A percentile compares a stretch with the other conserved stretches of the same genome.
Conservation (phyloP, 2,329 filamentous ascomycete species). For the Pseudogymnoascus sp. region DNA sequence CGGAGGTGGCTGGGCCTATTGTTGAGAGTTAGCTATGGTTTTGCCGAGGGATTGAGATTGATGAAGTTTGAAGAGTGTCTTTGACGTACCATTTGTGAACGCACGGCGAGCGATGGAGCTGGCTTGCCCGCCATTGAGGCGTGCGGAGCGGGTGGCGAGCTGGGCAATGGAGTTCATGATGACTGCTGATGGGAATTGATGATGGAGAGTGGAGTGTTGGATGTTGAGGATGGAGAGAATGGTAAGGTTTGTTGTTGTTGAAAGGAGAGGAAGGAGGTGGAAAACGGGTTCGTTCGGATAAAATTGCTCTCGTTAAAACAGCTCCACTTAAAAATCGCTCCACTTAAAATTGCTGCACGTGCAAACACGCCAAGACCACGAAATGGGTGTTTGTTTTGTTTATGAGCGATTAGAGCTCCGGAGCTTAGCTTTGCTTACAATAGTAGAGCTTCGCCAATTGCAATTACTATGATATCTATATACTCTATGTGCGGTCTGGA, state of each 20-base stretch:
- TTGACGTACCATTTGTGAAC: conserved; percentile 23
- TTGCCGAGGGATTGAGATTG: neutral
- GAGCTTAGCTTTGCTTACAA: neutral
- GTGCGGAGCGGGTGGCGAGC: conserved; percentile 16
- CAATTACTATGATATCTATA: neutral
- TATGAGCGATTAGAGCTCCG: neutral
- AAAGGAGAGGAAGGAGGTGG: conserved; percentile 11
- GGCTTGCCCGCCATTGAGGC: conserved; percentile 22
- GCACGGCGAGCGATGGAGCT: conserved; percentile 23
- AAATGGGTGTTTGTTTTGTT: conserved; percentile 1
- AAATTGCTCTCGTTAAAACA: conserved; percentile 10
- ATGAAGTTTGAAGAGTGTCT: neutral
- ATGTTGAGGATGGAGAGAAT: conserved; percentile 4
- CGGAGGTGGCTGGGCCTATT: conserved; percentile 20
- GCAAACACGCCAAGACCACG: conserved; percentile 1
- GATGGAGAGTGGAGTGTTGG: conserved; percentile 15
- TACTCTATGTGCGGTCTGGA: neutral
- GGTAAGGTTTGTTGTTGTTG: conserved; percentile 9
- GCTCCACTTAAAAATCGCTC: conserved; percentile 1
- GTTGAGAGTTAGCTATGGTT: conserved; percentile 16
- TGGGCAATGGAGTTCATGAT: conserved; percentile 24
- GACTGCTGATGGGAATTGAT: conserved; percentile 20
- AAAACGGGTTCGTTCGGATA: conserved; percentile 9
- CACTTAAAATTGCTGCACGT: conserved; percentile 9
- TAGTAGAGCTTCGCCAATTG: neutral